A percentile compares a stretch with the other conserved stretches of the same genome.
Evolutionary conservation across 495 filamentous ascomycete species (phyloP).

Genomic region (Penicillium alfredii): DNA sequence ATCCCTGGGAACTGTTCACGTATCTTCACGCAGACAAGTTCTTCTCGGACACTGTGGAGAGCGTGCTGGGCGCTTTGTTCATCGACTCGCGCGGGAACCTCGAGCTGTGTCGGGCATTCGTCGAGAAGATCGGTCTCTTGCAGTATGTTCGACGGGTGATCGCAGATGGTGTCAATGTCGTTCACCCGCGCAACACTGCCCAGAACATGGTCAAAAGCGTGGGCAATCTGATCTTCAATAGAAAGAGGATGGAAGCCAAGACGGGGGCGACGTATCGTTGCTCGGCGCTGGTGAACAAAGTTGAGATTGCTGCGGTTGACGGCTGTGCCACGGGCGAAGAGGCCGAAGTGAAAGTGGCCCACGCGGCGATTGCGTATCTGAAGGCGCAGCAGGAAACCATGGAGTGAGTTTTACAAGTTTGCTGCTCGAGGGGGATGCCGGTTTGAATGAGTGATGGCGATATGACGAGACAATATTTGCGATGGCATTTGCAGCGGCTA

Average conservation of each 20-base stretch:
- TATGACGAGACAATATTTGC: too few species aligned
- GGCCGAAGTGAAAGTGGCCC: conserved; percentile 25
- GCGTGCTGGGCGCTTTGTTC: conserved; percentile 76
- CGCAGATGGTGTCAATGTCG: conserved; percentile 49
- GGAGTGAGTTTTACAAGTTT: background rate
- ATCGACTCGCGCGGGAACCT: conserved; percentile 66
- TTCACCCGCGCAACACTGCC: conserved; percentile 71
- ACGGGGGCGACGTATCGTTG: conserved; percentile 4
- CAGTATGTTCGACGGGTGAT: conserved; percentile 57
- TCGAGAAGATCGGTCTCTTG: conserved; percentile 60
- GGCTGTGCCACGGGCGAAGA: conserved; percentile 19
- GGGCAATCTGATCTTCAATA: conserved; percentile 15
- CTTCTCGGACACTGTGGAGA: conserved; percentile 82
- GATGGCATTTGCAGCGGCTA: too few species aligned
- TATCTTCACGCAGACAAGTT: conserved; percentile 68
- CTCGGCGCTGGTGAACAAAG: conserved; percentile 5
- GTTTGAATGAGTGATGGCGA: too few species aligned
- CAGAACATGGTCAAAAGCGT: conserved; percentile 46
- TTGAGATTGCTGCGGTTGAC: conserved; percentile 3
- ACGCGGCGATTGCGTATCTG: conserved; percentile 12
- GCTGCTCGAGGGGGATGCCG: too few species aligned
- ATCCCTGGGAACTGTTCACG: conserved; percentile 72
- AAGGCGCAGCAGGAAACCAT: background rate
- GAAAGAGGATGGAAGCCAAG: conserved; percentile 7
- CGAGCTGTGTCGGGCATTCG: conserved; percentile 47